Conservation (phyloP, 768 basidiomycete genomes). For the Daedaleopsis nitida region DNA sequence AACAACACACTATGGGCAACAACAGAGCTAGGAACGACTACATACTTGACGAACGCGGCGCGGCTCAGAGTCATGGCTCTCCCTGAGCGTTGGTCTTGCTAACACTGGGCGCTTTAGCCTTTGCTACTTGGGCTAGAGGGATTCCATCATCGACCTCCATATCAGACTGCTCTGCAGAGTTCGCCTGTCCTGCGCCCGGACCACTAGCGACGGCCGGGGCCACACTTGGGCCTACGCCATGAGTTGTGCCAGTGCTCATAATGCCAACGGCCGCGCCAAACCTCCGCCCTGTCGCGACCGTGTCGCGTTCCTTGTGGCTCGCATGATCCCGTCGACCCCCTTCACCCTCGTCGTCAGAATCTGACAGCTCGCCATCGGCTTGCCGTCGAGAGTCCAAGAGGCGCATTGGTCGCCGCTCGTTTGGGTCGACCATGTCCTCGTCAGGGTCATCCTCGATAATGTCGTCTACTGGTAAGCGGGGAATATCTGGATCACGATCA, state of each 20-base stretch:
- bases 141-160: conserved; percentile 39
- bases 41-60: not conserved
- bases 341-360: conserved; percentile 97
- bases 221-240: conserved; percentile 77
- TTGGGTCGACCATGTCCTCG: conserved; percentile 77
- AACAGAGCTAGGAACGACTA: not conserved
- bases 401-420: conserved; percentile 75
- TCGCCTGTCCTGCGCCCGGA: not conserved
- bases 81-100: not conserved
- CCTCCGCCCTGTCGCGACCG: conserved; percentile 37
- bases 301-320: conserved; percentile 55
- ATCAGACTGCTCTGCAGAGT: conserved; percentile 22
- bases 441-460: conserved; percentile 82
- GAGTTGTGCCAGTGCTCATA: conserved; percentile 64
- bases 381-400: conserved; percentile 82
- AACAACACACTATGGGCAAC: not conserved
- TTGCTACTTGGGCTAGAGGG: conserved; percentile 16
- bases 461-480: conserved; percentile 81
- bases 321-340: conserved; percentile 77
- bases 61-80: not conserved
- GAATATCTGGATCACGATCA: conserved; percentile 61
- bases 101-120: conserved; percentile 8
- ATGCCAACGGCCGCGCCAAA: conserved; percentile 75
- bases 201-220: conserved; percentile 36
- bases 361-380: conserved; percentile 87